phyloP scores from a whole-genome alignment of 176 grass and related monocot genomes.

The Aegilops tauschii region DNA sequence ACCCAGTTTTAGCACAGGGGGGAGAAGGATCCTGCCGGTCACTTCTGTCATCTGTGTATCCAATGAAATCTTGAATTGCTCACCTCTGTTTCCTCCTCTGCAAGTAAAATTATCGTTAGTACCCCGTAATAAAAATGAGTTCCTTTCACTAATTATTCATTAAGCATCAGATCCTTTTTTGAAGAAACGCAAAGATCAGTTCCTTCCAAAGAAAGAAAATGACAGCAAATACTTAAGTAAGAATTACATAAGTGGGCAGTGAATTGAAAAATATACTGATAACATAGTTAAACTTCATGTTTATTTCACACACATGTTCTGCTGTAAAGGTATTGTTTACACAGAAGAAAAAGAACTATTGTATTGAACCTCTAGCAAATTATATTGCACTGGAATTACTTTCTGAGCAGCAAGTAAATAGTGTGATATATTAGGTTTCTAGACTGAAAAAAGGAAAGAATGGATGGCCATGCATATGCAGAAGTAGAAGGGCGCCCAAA shows the following conservation, averaged over 20 bases:
- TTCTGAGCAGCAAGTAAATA: not conserved
- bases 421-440: not conserved
- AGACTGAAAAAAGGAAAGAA: not conserved
- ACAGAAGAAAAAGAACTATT: not conserved
- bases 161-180: not conserved
- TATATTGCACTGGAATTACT: not conserved
- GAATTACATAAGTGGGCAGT: not conserved
- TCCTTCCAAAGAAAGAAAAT: not conserved
- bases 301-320: not conserved
- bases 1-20: conserved; percentile 38
- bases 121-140: not conserved
- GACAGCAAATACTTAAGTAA: not conserved
- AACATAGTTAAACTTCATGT: not conserved
- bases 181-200: not conserved
- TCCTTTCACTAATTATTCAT: not conserved
- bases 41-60: conserved; percentile 36
- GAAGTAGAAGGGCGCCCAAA: not conserved
- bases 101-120: conserved; percentile 13
- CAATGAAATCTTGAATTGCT: conserved; percentile 23
- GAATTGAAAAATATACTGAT: not conserved
- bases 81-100: conserved; percentile 26
- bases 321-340: not conserved
- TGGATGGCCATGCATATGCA: not conserved
- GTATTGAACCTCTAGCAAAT: not conserved
- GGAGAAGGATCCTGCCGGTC: conserved; percentile 30